Base-by-base conservation (phyloP, 2,329 filamentous ascomycete species). In the Didymosphaeria variabile region DNA sequence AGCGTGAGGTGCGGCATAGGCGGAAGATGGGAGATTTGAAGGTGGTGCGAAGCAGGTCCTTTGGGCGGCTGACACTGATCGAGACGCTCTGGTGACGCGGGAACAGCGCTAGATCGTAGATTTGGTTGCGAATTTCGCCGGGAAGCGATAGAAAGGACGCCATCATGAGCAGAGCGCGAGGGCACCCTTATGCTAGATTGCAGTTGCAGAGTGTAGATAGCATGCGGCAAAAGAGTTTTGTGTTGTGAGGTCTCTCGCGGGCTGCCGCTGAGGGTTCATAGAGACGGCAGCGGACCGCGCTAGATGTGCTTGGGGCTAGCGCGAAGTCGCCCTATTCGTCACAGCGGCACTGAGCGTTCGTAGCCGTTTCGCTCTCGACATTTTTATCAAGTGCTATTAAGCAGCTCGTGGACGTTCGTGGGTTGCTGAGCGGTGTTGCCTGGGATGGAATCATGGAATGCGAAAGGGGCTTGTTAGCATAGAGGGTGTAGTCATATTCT, bases 121-220 rank as follows among this genome's bases (percentile, higher is more conserved):
- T 71, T 10, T 58, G 46, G 42, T 68, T 71, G 52, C 70, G 69
- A 19, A 72, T 47, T 55, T 72, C 70, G 40, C 68, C 69, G 19
- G 70, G 69, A 19, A 72, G 64, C 12, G 58, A 50, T 2, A 72
- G 50, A 44, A 72, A 53, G 7, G 12, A 21, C 15, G 34, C 34
- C 59, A 61, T 61, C 40, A 17, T 8, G 17, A 44, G n/a, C 2
- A 40, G 13, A 40, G 1, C 12, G 36, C 36, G 36, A 17, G 12
- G 17, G 15, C 36, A 12, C 36, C 1, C 15, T 40, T 5, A 40
- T 13, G 17, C 13, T 5, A 40, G 36, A 13, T 2, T 40, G 17
- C 17, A 2, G 15, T 8, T 40, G 9, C 17, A 17, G 13, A 40
- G 17, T 40, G 15, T 40, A 17, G 36, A 40, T 17, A 1, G 36